Evolutionary conservation across 75 land plant genomes (phyloP), one percentile per base, ranked within the genome.

Genomic region (Sequoia sempervirens): DNA sequence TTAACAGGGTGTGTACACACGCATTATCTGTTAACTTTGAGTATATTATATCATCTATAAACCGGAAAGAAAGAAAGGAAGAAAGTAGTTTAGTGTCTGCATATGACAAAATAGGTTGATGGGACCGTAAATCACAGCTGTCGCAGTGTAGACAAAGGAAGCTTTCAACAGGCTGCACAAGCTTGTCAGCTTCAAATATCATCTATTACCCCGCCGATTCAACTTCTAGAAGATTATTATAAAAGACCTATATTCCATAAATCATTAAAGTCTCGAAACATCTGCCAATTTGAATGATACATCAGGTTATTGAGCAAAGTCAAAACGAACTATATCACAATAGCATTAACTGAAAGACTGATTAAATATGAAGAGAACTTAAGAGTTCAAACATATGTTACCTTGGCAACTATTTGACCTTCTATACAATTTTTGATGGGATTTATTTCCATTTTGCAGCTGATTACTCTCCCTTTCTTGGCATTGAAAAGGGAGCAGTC

Each of bases 401-500:
- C 2, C 43, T 13, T 72, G 64, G 69, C 61, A 26, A 53, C 28
- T 34, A 18, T 14, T 28, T n/a, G 64, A 20, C 53, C 53, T 82
- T 85, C 58, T 82, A 52, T n/a, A 26, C 58, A n/a, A 70, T 17
- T 64, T 79, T 50, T 37, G 56, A 45, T 46, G 54, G 72, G 36
- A 45, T n/a, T 61, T 11, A 23, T 79, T 73, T 79, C 28, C 73
- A 26, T 78, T 58, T 52, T 79, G 86, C 92, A 93, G 99, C 87
- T 30, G 99, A 97, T 54, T 97, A 94, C 89, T 93, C 94, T 80
- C 99, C 99, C 9, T 97, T 95, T 82, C 83, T 90, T 47, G 99
- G 99, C 81, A 94, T 97, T 64, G 99, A 97, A 92, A 97, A 97
- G 85, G 96, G 97, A 20, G 94, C 98, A 2, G 99, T 97, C 69